Conservation (phyloP, 2,329 filamentous ascomycete genomes). For the Leptographium wingfieldii region DNA sequence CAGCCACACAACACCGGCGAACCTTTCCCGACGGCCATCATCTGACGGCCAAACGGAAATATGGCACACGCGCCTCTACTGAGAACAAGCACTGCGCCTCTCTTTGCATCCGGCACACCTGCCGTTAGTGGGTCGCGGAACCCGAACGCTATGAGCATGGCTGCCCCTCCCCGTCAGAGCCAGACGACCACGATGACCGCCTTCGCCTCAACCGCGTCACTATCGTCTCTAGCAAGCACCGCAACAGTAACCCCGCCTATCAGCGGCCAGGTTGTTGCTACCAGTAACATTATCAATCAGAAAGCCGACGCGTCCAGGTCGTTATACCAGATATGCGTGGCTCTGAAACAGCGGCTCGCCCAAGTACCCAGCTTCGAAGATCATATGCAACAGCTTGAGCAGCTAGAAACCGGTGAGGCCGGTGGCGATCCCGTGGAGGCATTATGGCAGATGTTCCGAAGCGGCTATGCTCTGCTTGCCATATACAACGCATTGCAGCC, state of each 20-base stretch:
- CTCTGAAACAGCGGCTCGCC: constrained; percentile 66
- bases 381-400: constrained; percentile 59
- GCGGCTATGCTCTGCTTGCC: constrained; percentile 70
- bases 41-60: constrained; percentile 27
- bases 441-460: constrained; percentile 76
- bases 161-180: constrained; percentile 35
- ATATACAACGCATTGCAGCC: constrained; percentile 83
- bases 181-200: constrained; percentile 51
- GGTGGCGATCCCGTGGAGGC: constrained; percentile 74
- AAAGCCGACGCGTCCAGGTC: constrained; percentile 84
- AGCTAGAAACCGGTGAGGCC: constrained; percentile 44
- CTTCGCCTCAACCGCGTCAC: constrained; percentile 38
- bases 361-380: constrained; percentile 74
- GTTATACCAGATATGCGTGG: constrained; percentile 89
- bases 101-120: constrained; percentile 30
- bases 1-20: background rate
- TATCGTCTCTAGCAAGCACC: constrained; percentile 34
- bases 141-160: constrained; percentile 36
- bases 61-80: constrained; percentile 49
- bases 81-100: constrained; percentile 45
- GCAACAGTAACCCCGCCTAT: constrained; percentile 29
- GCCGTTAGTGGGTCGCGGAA: constrained; percentile 31
- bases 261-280: constrained; percentile 57
- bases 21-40: background rate
- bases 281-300: constrained; percentile 93